A percentile compares a stretch with the other conserved stretches of the same genome.
phyloP scores from a whole-genome alignment of 164 flowering plant species.

The Chloranthus sessilifolius region DNA sequence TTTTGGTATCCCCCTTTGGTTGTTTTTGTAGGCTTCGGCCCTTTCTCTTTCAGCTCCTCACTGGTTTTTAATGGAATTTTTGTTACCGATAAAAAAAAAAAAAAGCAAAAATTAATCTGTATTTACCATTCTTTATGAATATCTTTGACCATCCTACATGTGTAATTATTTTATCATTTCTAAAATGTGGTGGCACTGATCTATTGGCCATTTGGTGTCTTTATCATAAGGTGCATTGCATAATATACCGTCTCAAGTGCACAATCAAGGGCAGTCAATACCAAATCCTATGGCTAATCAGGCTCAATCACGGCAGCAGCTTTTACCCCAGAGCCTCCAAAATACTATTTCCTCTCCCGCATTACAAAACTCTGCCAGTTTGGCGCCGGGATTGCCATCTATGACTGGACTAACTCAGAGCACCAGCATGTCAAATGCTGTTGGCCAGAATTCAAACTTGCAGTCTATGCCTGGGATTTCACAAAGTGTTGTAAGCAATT shows the following conservation, averaged over 20 bases:
- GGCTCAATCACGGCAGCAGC: conserved; percentile 52
- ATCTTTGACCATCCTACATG: too few relatives aligned
- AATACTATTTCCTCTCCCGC: conserved; percentile 41
- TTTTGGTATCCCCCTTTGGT: too few relatives aligned
- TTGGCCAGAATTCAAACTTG: conserved; percentile 46
- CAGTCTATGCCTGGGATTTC: conserved; percentile 50
- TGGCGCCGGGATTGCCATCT: conserved; percentile 41
- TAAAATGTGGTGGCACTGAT: too few relatives aligned
- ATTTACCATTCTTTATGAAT: too few relatives aligned
- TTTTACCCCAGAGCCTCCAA: conserved; percentile 44
- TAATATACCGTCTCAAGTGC: conserved; percentile 42
- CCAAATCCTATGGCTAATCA: conserved; percentile 51
- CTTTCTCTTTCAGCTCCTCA: too few relatives aligned
- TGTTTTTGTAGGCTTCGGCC: too few relatives aligned
- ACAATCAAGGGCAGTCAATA: conserved; percentile 49
- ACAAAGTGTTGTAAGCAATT: conserved; percentile 41
- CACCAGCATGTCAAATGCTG: conserved; percentile 39
- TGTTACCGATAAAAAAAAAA: too few relatives aligned
- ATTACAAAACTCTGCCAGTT: conserved; percentile 45
- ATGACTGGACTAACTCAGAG: conserved; percentile 43
- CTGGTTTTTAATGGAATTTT: too few relatives aligned
- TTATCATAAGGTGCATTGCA: too few relatives aligned
- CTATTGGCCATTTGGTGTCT: too few relatives aligned
- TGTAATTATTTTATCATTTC: too few relatives aligned
- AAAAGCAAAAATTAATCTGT: too few relatives aligned